These are phyloP conservation scores for Brassica balearica DNA, from an alignment of 441 rosid genomes.

Conservation along the genomic window DNA sequence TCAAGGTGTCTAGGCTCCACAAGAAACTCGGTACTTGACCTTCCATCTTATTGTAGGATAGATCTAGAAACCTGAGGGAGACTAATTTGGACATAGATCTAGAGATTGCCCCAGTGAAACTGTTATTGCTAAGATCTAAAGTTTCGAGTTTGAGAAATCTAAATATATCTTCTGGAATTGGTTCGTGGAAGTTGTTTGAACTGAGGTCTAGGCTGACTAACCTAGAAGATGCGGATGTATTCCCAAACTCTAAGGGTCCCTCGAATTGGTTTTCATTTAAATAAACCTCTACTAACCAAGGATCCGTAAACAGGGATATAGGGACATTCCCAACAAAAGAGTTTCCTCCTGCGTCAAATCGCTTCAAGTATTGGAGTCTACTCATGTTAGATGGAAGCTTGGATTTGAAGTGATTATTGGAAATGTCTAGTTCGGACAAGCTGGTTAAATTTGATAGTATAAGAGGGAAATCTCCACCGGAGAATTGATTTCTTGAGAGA, in stretches of 20 bases:
- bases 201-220: too few species aligned
- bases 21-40: constrained; percentile 8
- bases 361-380: neutral
- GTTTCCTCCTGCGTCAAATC: neutral
- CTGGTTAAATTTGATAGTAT: neutral
- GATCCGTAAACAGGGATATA: neutral
- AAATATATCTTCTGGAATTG: neutral
- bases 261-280: neutral
- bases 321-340: neutral
- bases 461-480: neutral
- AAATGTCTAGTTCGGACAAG: neutral
- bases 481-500: neutral
- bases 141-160: neutral
- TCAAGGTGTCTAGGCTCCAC: neutral
- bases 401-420: neutral
- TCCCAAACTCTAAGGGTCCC: neutral
- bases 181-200: too few species aligned
- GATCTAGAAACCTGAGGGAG: neutral
- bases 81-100: neutral
- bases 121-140: neutral
- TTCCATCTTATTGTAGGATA: neutral
- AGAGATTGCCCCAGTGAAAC: neutral
- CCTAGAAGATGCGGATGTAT: neutral
- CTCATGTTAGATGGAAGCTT: neutral
- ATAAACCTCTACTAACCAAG: neutral